Percentiles rank a stretch among this genome's conserved stretches.
phyloP scores from a whole-genome alignment of 139 green algal species.

The Auxenochlorella pyrenoidosa region DNA sequence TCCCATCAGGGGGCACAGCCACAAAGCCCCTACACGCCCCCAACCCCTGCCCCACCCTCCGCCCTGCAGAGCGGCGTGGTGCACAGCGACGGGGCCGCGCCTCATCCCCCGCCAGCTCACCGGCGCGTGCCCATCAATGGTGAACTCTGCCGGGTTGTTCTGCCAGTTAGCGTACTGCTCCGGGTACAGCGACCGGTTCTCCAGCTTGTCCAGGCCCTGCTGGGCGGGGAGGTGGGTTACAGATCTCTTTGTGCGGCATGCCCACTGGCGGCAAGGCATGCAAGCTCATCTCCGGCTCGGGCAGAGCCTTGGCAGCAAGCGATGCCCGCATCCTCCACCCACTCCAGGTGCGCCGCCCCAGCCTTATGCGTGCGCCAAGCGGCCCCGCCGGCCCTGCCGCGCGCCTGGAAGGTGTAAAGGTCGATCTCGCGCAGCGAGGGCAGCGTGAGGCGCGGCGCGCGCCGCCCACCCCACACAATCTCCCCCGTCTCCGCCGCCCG shows the following conservation, averaged over 20 bases:
- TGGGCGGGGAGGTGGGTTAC: neutral
- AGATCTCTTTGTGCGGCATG: no score
- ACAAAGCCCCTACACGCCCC: neutral
- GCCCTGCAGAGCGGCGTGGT: no score
- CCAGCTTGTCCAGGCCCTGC: conserved; percentile 90
- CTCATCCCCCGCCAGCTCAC: conserved; percentile 60
- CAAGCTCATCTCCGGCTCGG: no score
- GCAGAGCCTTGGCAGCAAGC: no score
- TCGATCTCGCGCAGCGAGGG: conserved; percentile 91
- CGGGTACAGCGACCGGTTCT: conserved; percentile 79
- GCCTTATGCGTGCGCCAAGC: no score
- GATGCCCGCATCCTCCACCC: no score
- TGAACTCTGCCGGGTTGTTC: conserved; percentile 76
- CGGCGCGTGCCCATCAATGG: conserved; percentile 85
- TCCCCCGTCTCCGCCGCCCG: conserved; percentile 83
- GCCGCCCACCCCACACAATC: conserved; percentile 75
- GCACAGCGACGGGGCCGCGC: neutral
- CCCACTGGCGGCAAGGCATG: no score
- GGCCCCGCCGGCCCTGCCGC: neutral
- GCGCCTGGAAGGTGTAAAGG: conserved; percentile 93
- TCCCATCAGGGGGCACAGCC: neutral
- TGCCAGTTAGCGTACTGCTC: conserved; percentile 86
- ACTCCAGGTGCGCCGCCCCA: no score
- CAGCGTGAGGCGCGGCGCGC: conserved; percentile 38
- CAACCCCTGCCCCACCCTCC: neutral